phyloP scores from a whole-genome alignment of 2,329 filamentous ascomycete species.

The Hypoxylon sp. region DNA sequence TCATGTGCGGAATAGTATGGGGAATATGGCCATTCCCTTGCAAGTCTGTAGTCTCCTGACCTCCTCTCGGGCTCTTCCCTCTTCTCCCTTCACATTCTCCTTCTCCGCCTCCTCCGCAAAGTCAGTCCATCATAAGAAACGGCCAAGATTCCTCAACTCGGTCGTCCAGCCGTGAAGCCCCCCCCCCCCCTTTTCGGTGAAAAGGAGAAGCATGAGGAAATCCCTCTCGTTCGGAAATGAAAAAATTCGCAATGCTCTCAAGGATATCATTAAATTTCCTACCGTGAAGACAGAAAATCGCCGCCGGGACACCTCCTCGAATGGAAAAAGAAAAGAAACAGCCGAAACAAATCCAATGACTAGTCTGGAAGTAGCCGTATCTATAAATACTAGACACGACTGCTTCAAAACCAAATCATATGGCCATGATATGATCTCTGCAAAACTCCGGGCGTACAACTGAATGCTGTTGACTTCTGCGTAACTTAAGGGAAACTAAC shows the following conservation, averaged over 20 bases:
- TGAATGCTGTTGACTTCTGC: constrained; percentile 31
- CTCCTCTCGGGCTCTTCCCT: not conserved
- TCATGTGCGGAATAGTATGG: not conserved
- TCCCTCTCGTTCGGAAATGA: constrained; percentile 11
- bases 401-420: constrained; percentile 23
- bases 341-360: constrained; percentile 46
- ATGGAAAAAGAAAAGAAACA: constrained; percentile 40
- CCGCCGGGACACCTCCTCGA: constrained; percentile 45
- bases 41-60: not conserved
- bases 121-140: not conserved
- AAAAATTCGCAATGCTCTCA: constrained; percentile 49
- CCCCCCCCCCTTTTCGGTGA: not conserved
- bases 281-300: constrained; percentile 48
- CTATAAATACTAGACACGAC: not conserved
- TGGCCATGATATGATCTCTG: constrained; percentile 33
- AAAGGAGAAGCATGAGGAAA: not conserved
- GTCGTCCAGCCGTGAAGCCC: constrained; percentile 11
- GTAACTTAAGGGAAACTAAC: constrained; percentile 11
- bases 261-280: constrained; percentile 55
- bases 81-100: not conserved
- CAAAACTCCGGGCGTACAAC: constrained; percentile 34
- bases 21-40: constrained; percentile 1
- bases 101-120: not conserved
- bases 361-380: constrained; percentile 26
- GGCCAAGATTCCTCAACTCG: constrained; percentile 8